Percentiles rank a stretch among this genome's conserved stretches.
These are phyloP conservation scores for Teratosphaeria gauchensis DNA, from an alignment of 2,329 filamentous ascomycete species.

Conservation along the genomic window DNA sequence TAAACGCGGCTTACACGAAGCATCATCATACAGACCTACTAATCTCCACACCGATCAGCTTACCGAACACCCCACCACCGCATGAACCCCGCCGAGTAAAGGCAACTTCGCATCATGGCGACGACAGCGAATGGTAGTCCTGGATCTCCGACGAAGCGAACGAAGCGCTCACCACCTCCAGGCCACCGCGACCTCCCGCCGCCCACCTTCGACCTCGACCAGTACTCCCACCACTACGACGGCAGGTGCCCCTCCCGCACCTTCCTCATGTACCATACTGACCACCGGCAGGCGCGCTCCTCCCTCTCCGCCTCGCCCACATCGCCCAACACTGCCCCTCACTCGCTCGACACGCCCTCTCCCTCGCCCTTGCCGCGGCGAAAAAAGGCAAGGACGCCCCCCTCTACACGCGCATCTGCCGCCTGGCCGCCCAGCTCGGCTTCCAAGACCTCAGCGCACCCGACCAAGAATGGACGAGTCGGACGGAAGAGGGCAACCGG, in stretches of 20 bases:
- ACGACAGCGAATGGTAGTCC: neutral
- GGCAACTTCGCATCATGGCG: neutral
- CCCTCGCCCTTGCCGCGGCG: conserved; percentile 64
- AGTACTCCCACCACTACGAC: conserved; percentile 81
- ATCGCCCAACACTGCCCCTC: conserved; percentile 71
- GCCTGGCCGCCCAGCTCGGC: conserved; percentile 57
- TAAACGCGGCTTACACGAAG: no score
- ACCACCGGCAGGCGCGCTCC: conserved; percentile 56
- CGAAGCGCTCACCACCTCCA: conserved; percentile 2
- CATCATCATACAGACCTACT: no score
- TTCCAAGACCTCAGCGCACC: conserved; percentile 55
- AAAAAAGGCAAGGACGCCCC: conserved; percentile 65
- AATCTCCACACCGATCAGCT: neutral
- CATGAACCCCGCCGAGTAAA: neutral
- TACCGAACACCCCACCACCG: neutral
- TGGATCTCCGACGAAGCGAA: conserved; percentile 2
- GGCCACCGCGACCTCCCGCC: conserved; percentile 32
- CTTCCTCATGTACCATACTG: neutral
- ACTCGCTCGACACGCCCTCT: conserved; percentile 71
- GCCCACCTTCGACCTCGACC: conserved; percentile 84
- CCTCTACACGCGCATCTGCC: conserved; percentile 60
- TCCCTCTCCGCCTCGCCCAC: conserved; percentile 68
- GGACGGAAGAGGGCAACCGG: conserved; percentile 56
- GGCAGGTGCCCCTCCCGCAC: conserved; percentile 40
- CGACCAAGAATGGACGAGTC: conserved; percentile 68